Conservation (phyloP, 768 basidiomycete species). For the Tricholomella constricta region DNA sequence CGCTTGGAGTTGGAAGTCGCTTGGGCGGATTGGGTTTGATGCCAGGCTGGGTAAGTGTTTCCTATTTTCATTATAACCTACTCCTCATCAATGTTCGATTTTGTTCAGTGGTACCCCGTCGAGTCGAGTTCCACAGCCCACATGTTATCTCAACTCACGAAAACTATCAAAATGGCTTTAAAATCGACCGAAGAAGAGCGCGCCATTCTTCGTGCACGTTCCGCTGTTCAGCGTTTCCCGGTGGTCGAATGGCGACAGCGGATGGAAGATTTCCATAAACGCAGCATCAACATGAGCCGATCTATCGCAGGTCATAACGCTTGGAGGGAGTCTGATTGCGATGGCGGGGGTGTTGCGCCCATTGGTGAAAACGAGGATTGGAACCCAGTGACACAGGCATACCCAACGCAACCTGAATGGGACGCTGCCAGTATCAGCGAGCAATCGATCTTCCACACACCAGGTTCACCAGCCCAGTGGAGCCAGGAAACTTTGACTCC, state of each 20-base stretch:
- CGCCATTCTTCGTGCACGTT: slow-evolving; percentile 89
- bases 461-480: slow-evolving; percentile 64
- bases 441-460: slow-evolving; percentile 37
- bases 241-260: slow-evolving; percentile 97
- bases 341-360: slow-evolving; percentile 44
- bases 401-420: slow-evolving; percentile 78
- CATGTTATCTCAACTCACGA: slow-evolving; percentile 92
- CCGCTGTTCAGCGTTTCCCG: slow-evolving; percentile 95
- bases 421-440: slow-evolving; percentile 61
- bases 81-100: slow-evolving; percentile 2
- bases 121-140: slow-evolving; percentile 91
- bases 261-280: slow-evolving; percentile 91
- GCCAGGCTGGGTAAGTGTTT: slow-evolving; percentile 88
- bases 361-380: slow-evolving; percentile 77
- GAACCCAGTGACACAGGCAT: slow-evolving; percentile 67
- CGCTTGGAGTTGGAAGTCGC: slow-evolving; percentile 92
- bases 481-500: slow-evolving; percentile 58
- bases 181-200: slow-evolving; percentile 91
- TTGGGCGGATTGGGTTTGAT: slow-evolving; percentile 94
- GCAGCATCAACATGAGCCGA: slow-evolving; percentile 77
- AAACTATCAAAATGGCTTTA: slow-evolving; percentile 92
- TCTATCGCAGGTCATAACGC: slow-evolving; percentile 68
- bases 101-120: slow-evolving; percentile 93
- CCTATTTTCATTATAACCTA: neutral
- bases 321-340: slow-evolving; percentile 75